These are phyloP conservation scores for Colletotrichum sp. DNA, from an alignment of 2,329 filamentous ascomycete species.

Conservation along the genomic window DNA sequence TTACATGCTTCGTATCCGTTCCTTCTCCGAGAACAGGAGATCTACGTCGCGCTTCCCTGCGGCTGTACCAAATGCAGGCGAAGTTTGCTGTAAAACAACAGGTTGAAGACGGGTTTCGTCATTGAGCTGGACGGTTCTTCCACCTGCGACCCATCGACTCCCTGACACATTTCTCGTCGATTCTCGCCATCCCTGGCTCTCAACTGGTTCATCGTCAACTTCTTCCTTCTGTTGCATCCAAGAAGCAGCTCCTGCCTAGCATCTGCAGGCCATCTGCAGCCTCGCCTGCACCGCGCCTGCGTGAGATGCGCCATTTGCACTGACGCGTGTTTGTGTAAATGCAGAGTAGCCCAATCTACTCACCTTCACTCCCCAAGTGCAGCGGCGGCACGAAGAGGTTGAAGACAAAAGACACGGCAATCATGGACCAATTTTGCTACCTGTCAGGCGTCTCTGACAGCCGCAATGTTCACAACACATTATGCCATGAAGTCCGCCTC, in stretches of 20 bases:
- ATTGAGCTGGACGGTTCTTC: not conserved
- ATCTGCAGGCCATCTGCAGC: slow-evolving; percentile 6
- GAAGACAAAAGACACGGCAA: not conserved
- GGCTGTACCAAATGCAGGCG: not conserved
- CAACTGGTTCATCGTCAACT: not conserved
- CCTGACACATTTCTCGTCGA: not conserved
- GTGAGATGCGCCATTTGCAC: slow-evolving; percentile 6
- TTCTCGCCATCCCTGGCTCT: not conserved
- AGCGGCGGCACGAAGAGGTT: not conserved
- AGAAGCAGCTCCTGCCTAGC: not conserved
- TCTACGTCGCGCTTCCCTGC: not conserved
- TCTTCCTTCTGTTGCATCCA: not conserved
- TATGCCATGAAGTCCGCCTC: not conserved
- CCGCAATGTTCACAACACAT: not conserved
- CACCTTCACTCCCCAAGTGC: not conserved
- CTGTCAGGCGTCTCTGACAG: not conserved
- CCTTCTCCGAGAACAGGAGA: not conserved
- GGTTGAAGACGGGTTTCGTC: not conserved
- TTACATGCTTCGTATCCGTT: not conserved
- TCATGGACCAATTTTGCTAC: not conserved
- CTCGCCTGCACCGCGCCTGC: not conserved
- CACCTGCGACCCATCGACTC: not conserved
- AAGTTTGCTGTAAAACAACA: not conserved
- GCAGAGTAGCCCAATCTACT: not conserved
- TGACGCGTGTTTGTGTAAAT: not conserved